phyloP scores from a whole-genome alignment of 768 basidiomycete genomes.

The Suillus subluteus region DNA sequence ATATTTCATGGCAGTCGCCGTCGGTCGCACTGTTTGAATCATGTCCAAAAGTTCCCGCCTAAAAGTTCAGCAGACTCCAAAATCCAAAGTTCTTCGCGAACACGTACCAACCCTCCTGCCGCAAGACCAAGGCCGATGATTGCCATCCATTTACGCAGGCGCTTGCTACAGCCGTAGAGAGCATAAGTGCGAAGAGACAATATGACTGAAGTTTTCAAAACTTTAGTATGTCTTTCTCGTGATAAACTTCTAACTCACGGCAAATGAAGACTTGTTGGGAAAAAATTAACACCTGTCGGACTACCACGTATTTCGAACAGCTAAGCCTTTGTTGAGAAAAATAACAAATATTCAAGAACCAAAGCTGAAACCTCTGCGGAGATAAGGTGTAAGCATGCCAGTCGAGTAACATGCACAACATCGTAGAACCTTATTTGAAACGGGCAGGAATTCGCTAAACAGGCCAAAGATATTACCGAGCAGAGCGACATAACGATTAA shows the following conservation, averaged over 20 bases:
- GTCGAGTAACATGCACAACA: not conserved
- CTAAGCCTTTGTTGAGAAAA: conserved; percentile 26
- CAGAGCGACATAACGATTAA: conserved; percentile 53
- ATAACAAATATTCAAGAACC: not conserved
- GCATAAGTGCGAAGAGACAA: conserved; percentile 54
- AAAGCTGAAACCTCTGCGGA: conserved; percentile 11
- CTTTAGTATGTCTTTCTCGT: not conserved
- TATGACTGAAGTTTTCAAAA: conserved; percentile 37
- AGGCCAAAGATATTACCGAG: conserved; percentile 41
- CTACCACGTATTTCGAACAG: conserved; percentile 42
- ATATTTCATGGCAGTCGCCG: conserved; percentile 30
- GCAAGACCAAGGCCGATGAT: conserved; percentile 35
- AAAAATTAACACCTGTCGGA: conserved; percentile 45
- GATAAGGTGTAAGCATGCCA: not conserved
- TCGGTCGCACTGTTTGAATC: conserved; percentile 29
- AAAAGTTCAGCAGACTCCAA: not conserved
- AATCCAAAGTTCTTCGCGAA: conserved; percentile 1
- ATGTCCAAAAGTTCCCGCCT: conserved; percentile 52
- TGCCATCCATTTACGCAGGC: conserved; percentile 40
- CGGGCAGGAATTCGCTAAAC: conserved; percentile 29
- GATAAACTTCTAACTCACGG: conserved; percentile 35
- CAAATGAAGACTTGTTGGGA: conserved; percentile 50
- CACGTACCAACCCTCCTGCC: conserved; percentile 40
- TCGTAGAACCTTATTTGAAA: conserved; percentile 9
- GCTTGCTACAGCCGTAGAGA: conserved; percentile 45